phyloP scores from a whole-genome alignment of 805 yeast species.

The Scheffersomyces lignosus region DNA sequence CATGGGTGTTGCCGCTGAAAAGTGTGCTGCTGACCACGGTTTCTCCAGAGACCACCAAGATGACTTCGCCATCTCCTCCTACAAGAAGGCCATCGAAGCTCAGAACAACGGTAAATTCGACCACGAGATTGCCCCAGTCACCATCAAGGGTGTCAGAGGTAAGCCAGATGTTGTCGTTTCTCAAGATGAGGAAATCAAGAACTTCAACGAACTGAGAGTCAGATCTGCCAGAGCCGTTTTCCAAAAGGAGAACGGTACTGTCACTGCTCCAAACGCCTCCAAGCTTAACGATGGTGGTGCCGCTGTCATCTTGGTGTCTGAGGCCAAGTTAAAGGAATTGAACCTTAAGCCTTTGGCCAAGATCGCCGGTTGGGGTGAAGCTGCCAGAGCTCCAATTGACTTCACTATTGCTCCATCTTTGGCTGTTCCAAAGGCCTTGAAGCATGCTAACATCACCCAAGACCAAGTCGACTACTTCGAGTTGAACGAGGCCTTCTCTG shows the following conservation, averaged over 20 bases:
- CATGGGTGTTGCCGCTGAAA: conserved; percentile 98
- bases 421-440: conserved; percentile 94
- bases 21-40: conserved; percentile 82
- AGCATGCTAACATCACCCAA: conserved; percentile 69
- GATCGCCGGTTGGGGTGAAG: conserved; percentile 96
- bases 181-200: conserved; percentile 80
- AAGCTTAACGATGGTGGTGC: conserved; percentile 98
- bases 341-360: conserved; percentile 86
- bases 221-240: conserved; percentile 90
- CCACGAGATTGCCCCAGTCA: conserved; percentile 81
- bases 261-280: conserved; percentile 96
- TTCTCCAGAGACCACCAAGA: conserved; percentile 88
- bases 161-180: conserved; percentile 76
- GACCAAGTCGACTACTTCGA: conserved; percentile 86
- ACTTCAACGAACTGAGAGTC: conserved; percentile 75
- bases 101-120: conserved; percentile 78
- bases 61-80: conserved; percentile 79
- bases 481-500: conserved; percentile 97
- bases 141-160: conserved; percentile 84
- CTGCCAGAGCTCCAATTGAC: conserved; percentile 92
- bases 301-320: conserved; percentile 87
- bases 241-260: conserved; percentile 91
- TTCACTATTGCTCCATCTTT: conserved; percentile 95
- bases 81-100: conserved; percentile 83
- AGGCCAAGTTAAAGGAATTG: conserved; percentile 77